These are phyloP conservation scores for Earliella scabrosa DNA, from an alignment of 1,284 basidiomycete species.

Conservation along the genomic window DNA sequence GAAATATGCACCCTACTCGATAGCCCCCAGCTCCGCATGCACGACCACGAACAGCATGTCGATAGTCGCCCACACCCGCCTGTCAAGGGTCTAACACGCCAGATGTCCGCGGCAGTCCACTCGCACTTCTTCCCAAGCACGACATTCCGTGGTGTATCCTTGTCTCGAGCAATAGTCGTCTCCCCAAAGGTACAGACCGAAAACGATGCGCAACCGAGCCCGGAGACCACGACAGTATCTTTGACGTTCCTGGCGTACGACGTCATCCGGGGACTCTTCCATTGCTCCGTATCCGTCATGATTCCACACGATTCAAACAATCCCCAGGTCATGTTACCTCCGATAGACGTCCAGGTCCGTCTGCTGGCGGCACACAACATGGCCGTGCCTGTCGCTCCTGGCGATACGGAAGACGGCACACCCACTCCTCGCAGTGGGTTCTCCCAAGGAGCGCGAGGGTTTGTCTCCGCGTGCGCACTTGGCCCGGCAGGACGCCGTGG, in stretches of 20 bases:
- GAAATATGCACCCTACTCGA: constrained; percentile 46
- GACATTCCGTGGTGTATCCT: constrained; percentile 48
- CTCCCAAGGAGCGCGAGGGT: constrained; percentile 37
- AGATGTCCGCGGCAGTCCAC: constrained; percentile 27
- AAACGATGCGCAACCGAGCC: neutral
- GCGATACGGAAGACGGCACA: neutral
- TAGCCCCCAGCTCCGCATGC: neutral
- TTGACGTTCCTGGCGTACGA: constrained; percentile 54
- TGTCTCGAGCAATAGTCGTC: constrained; percentile 34
- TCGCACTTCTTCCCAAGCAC: constrained; percentile 37
- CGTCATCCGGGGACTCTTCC: constrained; percentile 54
- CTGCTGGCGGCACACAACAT: constrained; percentile 38
- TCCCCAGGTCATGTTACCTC: constrained; percentile 16
- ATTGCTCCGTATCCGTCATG: constrained; percentile 41
- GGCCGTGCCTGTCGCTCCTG: constrained; percentile 16
- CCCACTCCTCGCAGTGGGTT: constrained; percentile 23
- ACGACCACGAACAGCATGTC: neutral
- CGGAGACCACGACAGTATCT: constrained; percentile 14
- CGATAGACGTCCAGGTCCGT: constrained; percentile 33
- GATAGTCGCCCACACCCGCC: neutral
- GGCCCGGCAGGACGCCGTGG: constrained; percentile 50
- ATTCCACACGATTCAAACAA: constrained; percentile 7
- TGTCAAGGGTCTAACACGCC: neutral
- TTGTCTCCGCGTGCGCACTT: constrained; percentile 49
- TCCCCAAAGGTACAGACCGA: neutral